Percentiles rank a stretch among this genome's conserved stretches.
Evolutionary conservation across 208 protist genomes (phyloP).

Genomic region (Crithidia fasciculata): DNA sequence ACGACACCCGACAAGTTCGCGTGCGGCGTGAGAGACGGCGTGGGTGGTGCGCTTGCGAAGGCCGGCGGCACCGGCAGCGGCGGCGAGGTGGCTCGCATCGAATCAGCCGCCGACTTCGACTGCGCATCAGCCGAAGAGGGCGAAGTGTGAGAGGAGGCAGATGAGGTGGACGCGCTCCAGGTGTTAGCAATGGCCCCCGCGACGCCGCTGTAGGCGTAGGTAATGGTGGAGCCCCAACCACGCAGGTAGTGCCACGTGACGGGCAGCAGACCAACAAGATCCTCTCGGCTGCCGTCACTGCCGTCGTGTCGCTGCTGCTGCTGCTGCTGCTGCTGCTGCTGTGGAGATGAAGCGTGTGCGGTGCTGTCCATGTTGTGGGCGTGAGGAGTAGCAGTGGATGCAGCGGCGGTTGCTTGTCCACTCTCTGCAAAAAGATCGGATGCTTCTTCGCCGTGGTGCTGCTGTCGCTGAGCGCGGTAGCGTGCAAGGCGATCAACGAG

Average conservation of each 20-base stretch:
- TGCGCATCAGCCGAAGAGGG: too few relatives aligned
- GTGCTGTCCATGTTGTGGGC: too few relatives aligned
- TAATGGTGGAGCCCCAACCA: conserved; percentile 22
- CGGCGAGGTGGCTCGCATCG: too few relatives aligned
- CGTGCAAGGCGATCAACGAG: conserved; percentile 11
- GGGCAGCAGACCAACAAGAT: conserved; percentile 28
- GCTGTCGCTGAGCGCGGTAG: not conserved
- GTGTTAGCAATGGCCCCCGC: conserved; percentile 13
- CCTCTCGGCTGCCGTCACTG: not conserved
- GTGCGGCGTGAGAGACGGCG: conserved; percentile 1
- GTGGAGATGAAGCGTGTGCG: not conserved
- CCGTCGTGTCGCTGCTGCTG: not conserved
- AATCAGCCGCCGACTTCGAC: not conserved
- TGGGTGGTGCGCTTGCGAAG: not conserved
- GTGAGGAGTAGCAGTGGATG: too few relatives aligned
- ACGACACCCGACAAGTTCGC: conserved; percentile 1
- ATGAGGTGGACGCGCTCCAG: not conserved
- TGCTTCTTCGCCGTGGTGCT: too few relatives aligned
- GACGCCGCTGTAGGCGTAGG: conserved; percentile 10
- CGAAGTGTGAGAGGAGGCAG: not conserved
- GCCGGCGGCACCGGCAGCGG: not conserved
- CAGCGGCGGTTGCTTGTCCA: too few relatives aligned
- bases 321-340: not conserved
- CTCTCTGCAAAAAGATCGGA: too few relatives aligned
- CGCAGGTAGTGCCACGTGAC: conserved; percentile 36